phyloP scores from a whole-genome alignment of 306 rosid species.

The Castanea sativa region DNA sequence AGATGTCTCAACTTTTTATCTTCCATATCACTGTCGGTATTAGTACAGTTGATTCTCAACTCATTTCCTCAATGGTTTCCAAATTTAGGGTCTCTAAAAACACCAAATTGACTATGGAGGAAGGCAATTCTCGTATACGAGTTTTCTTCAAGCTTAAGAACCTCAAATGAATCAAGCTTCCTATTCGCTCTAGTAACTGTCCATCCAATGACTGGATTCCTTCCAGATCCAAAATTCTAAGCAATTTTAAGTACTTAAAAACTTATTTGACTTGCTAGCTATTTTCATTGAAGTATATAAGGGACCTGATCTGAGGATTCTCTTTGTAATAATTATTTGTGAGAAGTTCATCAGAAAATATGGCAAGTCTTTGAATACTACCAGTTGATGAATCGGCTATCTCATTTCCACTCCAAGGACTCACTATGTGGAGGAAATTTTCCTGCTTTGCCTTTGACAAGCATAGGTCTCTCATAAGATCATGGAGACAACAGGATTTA shows the following conservation, averaged over 20 bases:
- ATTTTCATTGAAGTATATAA: conserved; percentile 35
- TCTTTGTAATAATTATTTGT: neutral
- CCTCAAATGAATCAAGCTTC: conserved; percentile 40
- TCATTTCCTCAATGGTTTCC: conserved; percentile 18
- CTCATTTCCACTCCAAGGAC: neutral
- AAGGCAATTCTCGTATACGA: conserved; percentile 16
- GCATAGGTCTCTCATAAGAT: conserved; percentile 54
- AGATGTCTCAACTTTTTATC: conserved; percentile 48
- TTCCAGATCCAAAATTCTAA: conserved; percentile 54
- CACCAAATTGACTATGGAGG: conserved; percentile 44
- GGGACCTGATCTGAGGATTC: conserved; percentile 35
- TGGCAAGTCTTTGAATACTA: conserved; percentile 43
- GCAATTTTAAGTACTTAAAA: conserved; percentile 28
- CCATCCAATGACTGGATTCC: conserved; percentile 23
- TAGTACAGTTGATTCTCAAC: conserved; percentile 33
- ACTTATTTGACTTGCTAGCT: conserved; percentile 10
- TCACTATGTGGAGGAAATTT: conserved; percentile 33
- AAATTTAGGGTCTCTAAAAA: conserved; percentile 45
- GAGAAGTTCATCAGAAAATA: conserved; percentile 22
- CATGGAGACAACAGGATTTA: conserved; percentile 49
- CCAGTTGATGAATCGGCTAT: neutral
- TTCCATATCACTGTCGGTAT: conserved; percentile 35
- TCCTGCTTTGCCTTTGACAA: conserved; percentile 37
- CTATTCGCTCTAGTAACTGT: conserved; percentile 42
- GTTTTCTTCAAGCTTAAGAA: conserved; percentile 35